Percentiles rank a stretch among this genome's conserved stretches.
Evolutionary conservation across 768 basidiomycete genomes (phyloP).

Genomic region (Boletus eberwhitei): DNA sequence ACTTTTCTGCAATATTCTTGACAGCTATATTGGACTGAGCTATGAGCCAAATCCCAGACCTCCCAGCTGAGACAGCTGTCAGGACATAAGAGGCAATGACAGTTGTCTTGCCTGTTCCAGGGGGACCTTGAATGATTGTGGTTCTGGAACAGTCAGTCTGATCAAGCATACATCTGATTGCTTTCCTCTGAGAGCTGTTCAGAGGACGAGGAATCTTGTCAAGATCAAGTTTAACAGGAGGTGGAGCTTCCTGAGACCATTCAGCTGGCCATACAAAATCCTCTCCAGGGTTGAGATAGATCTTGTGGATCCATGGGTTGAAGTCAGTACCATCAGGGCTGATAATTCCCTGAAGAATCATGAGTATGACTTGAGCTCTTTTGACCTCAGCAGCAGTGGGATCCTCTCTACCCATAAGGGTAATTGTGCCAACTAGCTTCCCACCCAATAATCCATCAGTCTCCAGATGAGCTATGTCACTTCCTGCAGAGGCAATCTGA

Average conservation of each 20-base stretch:
- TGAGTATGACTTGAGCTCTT: conserved; percentile 30
- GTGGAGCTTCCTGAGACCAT: conserved; percentile 18
- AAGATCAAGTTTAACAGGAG: conserved; percentile 15
- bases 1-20: conserved; percentile 84
- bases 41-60: conserved; percentile 68
- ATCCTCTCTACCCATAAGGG: conserved; percentile 50
- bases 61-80: conserved; percentile 38
- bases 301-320: conserved; percentile 37
- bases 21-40: conserved; percentile 88
- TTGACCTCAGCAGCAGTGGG: conserved; percentile 58
- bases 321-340: conserved; percentile 25
- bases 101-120: conserved; percentile 72
- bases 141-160: conserved; percentile 33
- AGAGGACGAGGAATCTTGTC: conserved; percentile 28
- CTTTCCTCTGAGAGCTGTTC: conserved; percentile 38
- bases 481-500: conserved; percentile 3
- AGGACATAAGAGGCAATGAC: conserved; percentile 65
- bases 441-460: conserved; percentile 28
- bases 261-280: conserved; percentile 39
- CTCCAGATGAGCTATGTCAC: conserved; percentile 22
- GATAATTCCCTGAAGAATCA: conserved; percentile 34
- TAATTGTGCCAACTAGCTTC: conserved; percentile 36
- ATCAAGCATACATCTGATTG: conserved; percentile 39
- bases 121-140: conserved; percentile 47
- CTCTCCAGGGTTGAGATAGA: conserved; percentile 30